These are phyloP conservation scores for Fusarium sacchari DNA, from an alignment of 2,329 filamentous ascomycete genomes.

Conservation along the genomic window DNA sequence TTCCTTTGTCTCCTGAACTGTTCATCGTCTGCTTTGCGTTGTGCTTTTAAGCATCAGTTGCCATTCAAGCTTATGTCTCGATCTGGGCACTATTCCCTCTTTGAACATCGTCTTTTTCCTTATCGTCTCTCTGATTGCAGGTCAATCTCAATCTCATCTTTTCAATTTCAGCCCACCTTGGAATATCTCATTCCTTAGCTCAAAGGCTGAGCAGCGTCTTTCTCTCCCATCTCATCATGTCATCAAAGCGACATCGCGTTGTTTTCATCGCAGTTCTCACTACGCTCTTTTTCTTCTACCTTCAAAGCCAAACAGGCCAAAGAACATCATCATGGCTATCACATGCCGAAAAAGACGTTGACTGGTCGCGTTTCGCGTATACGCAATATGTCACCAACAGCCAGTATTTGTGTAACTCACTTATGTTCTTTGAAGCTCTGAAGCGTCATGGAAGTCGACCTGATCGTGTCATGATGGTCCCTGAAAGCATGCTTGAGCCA, in stretches of 20 bases:
- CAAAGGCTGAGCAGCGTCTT: neutral
- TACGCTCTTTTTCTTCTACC: neutral
- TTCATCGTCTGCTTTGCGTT: neutral
- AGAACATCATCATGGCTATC: neutral
- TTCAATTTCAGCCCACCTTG: neutral
- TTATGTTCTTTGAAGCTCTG: slow-evolving; percentile 61
- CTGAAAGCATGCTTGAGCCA: slow-evolving; percentile 49
- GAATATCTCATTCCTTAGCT: neutral
- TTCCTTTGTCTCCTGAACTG: neutral
- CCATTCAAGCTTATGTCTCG: neutral
- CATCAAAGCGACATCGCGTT: neutral
- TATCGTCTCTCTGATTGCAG: neutral
- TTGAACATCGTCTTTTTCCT: neutral
- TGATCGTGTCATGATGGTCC: slow-evolving; percentile 59
- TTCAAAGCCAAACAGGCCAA: neutral
- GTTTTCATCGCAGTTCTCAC: neutral
- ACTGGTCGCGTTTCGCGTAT: slow-evolving; percentile 53
- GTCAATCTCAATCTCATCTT: neutral
- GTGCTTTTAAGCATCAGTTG: neutral
- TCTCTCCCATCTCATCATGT: neutral
- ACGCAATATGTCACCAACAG: slow-evolving; percentile 59
- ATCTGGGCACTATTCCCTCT: neutral
- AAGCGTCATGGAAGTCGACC: slow-evolving; percentile 53
- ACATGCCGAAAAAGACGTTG: neutral
- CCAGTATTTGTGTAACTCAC: slow-evolving; percentile 59